These are phyloP conservation scores for Citrus medica DNA, from an alignment of 345 rosid genomes.

Conservation along the genomic window DNA sequence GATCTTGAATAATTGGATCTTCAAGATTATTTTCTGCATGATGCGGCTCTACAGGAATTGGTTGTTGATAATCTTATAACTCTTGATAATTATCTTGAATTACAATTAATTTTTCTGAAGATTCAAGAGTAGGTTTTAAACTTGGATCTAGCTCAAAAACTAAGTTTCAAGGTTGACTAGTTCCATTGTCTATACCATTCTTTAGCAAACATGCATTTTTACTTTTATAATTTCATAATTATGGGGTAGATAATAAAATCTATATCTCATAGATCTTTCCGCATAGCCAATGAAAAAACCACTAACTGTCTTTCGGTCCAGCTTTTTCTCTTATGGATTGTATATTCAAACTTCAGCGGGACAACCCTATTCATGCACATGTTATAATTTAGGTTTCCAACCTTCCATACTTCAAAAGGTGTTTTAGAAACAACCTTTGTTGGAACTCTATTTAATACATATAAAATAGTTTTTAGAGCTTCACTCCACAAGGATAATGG, in stretches of 20 bases:
- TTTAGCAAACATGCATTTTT: neutral
- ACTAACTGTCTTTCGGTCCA: no score
- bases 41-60: neutral
- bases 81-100: neutral
- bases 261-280: neutral
- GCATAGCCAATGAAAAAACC: neutral
- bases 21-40: neutral
- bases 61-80: neutral
- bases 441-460: neutral
- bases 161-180: neutral
- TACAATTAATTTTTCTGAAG: neutral
- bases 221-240: no score
- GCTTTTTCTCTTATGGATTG: neutral
- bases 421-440: neutral
- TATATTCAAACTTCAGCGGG: no score
- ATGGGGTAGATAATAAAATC: neutral
- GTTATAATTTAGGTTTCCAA: no score
- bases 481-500: neutral
- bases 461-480: neutral
- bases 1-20: neutral
- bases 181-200: neutral
- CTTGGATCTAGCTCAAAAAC: neutral
- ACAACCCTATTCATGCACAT: neutral
- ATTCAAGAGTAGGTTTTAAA: neutral
- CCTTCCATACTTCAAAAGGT: neutral